Conservation (phyloP, 768 basidiomycete species). For the Ramaria sp. region DNA sequence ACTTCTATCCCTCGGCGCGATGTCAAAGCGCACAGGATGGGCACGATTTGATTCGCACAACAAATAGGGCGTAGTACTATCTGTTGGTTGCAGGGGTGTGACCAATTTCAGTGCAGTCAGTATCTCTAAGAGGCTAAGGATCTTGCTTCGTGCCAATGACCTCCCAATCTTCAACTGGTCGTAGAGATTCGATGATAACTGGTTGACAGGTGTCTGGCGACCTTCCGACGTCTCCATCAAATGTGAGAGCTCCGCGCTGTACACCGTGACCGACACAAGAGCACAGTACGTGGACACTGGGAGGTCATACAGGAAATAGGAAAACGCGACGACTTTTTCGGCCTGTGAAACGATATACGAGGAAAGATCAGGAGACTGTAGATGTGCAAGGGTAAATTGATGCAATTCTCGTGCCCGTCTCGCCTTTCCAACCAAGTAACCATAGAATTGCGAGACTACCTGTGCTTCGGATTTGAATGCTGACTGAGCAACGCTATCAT, state of each 20-base stretch:
- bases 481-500: slow-evolving; percentile 44
- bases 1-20: slow-evolving; percentile 32
- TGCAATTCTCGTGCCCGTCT: slow-evolving; percentile 58
- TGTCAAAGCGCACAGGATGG: slow-evolving; percentile 36
- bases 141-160: slow-evolving; percentile 43
- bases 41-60: slow-evolving; percentile 31
- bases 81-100: slow-evolving; percentile 42
- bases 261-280: slow-evolving; percentile 43
- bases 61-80: slow-evolving; percentile 30
- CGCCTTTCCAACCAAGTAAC: slow-evolving; percentile 58
- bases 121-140: slow-evolving; percentile 51
- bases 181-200: slow-evolving; percentile 41
- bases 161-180: slow-evolving; percentile 45
- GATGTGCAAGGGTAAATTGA: slow-evolving; percentile 35
- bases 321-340: slow-evolving; percentile 45
- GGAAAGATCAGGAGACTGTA: slow-evolving; percentile 31
- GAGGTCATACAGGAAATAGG: slow-evolving; percentile 53
- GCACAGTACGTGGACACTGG: slow-evolving; percentile 56
- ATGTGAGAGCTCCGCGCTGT: slow-evolving; percentile 45
- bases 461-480: slow-evolving; percentile 59
- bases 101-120: slow-evolving; percentile 48
- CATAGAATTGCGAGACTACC: slow-evolving; percentile 64
- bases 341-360: slow-evolving; percentile 38
- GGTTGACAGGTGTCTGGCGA: slow-evolving; percentile 35
- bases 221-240: slow-evolving; percentile 41